Base-by-base conservation (phyloP, 768 basidiomycete species). In the Auriscalpium vulgare region DNA sequence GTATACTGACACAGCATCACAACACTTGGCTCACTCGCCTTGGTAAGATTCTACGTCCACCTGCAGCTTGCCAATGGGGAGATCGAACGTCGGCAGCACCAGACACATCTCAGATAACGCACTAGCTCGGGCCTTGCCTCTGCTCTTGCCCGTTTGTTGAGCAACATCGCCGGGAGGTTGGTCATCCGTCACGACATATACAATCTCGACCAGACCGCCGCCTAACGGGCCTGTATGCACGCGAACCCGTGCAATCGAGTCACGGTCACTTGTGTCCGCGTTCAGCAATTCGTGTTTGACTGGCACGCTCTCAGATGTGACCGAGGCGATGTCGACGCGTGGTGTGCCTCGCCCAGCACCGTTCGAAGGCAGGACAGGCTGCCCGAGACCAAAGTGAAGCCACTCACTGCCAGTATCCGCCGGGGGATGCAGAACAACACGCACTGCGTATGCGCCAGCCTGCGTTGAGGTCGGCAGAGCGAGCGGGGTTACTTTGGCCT, bases 351-450 rank as follows among this genome's bases (percentile, higher is more conserved):
- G 57, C 49, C 58, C 57, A 19, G 56, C 53, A 11, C 59, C 53
- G 23, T 67, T 57, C 50, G 65, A 40, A 23, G 64, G 63, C 34
- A 61, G 53, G 44, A 59, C 59, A n/a, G 68, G 69, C 53, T 78
- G 72, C 2, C 82, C 82, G 50, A 91, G 72, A 29, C 87, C 87
- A 63, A 91, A 89, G 66, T 89, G 87, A 17, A 91, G 72, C 82
- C 81, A 87, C 51, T 84, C 85, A n/a, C 80, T 78, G 54, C 80
- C 80, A n/a, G 73, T 64, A 37, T 83, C 76, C 13, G 74, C 68
- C 17, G 85, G 85, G 9, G 80, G 78, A 45, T 80, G 78, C 23
- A 88, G 67, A 53, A 60, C 68, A 17, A 87, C 61, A 23, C 79
- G 76, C 48, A 88, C 85, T 17, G 79, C 84, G 60, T 89, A 87